These are phyloP conservation scores for Leucocoprinus sp. DNA, from an alignment of 768 basidiomycete genomes.

Conservation along the genomic window DNA sequence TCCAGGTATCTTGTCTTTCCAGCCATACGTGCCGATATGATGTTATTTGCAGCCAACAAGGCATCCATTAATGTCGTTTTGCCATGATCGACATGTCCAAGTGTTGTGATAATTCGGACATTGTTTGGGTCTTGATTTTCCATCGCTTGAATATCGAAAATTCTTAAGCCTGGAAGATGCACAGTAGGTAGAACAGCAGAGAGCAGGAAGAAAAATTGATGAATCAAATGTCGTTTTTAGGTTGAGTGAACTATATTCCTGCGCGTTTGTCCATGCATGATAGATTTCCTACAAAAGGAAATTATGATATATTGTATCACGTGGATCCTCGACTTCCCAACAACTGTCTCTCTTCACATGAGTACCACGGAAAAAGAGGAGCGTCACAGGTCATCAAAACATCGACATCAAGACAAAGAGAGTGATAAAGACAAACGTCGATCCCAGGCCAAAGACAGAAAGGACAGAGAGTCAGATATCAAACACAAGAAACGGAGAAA, in stretches of 20 bases:
- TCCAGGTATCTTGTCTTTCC: conserved; percentile 96
- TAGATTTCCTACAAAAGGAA: conserved; percentile 9
- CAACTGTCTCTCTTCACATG: neutral
- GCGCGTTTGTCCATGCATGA: too few relatives aligned
- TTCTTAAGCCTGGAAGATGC: neutral
- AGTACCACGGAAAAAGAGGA: conserved; percentile 15
- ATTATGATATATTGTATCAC: conserved; percentile 5
- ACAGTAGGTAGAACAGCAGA: neutral
- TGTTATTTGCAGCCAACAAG: conserved; percentile 93
- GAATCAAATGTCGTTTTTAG: neutral
- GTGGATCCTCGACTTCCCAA: neutral
- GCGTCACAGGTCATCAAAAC: conserved; percentile 24
- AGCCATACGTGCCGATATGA: conserved; percentile 90
- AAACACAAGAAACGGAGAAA: conserved; percentile 50
- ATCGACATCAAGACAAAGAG: conserved; percentile 9
- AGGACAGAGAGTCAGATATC: conserved; percentile 32
- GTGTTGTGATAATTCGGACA: conserved; percentile 74
- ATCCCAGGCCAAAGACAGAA: conserved; percentile 12
- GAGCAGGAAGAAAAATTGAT: neutral
- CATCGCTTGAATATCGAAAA: conserved; percentile 16
- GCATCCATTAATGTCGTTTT: conserved; percentile 95
- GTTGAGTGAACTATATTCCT: too few relatives aligned
- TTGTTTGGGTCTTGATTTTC: conserved; percentile 35
- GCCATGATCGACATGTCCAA: conserved; percentile 92
- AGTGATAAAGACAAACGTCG: conserved; percentile 27